Base-by-base conservation (phyloP, 75 land plant species). In the Picea sitchensis region DNA sequence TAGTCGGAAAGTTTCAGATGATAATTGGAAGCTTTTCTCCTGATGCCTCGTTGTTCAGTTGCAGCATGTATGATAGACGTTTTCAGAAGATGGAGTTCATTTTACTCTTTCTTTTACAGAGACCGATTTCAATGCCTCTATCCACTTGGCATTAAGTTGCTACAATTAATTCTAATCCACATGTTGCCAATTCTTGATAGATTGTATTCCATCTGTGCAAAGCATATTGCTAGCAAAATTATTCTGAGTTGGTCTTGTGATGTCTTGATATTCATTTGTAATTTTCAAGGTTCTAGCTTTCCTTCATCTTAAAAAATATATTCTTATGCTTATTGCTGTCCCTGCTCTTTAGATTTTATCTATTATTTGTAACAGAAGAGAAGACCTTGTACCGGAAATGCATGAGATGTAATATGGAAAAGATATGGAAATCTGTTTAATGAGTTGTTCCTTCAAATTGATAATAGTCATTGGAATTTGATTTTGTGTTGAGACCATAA, bases 1-100 rank as follows among this genome's bases (percentile, higher is more conserved):
- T 71, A 44, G 73, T 41, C 41, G n/a, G 18, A 11, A 71, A 47
- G 54, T 71, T 44, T 44, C 47, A 41, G n/a, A 71, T 5, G 73
- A 71, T 71, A 18, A 67, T 67, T 15, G 32, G 71, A 67, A 67
- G 71, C 71, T 67, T 41, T 9, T 18, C 44, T 71, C 26, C 51
- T 44, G 44, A 12, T 44, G 74, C 23, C 11, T 71, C 74, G 12
- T 38, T 2, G 74, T 18, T 44, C 51, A 11, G 51, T 71, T 71
- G 41, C 36, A 67, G 71, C 20, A 67, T 15, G 56, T 51, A 51
- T 51, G 56, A 51, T 51, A 51, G 71, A 67, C 18, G 71, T 15
- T 67, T 34, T 15, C 15, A 41, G 51, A 69, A 18, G 73, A 36
- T 7, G 36, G 51, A 38, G 73, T 41, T 21, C 47, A 71, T 44